Base-by-base conservation (phyloP, 2,329 filamentous ascomycete species). In the Arachnomyces sp. region DNA sequence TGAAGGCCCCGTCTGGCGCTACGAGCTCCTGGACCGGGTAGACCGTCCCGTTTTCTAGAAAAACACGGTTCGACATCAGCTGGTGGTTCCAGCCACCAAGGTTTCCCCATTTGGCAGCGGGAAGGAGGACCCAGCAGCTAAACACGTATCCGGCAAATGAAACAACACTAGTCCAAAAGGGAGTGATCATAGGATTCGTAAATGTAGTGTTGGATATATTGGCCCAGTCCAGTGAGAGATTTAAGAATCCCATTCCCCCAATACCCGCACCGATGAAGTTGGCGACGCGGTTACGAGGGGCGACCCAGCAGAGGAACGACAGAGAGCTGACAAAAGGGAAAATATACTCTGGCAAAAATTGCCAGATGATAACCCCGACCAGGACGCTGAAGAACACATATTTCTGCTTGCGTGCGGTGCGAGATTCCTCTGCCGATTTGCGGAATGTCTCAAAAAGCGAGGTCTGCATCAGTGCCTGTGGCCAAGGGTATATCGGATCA, bases 241-340 rank as follows among this genome's bases (percentile, higher is more conserved):
- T 80, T 29, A 80, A 56, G 43, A 79, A 70, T 0, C 74, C 76
- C 72, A 79, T 77, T 4, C 76, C 76, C 3, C 76, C 76, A n/a
- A 78, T 67, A 0, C 76, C 76, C 3, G 71, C 70, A 1, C 76
- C 76, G 13, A 80, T 59, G 48, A 79, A 81, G 49, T 79, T 81
- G 44, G 74, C 76, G 0, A 71, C 65, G 2, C 66, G 55, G 47
- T 77, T 79, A 12, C 65, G 64, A 1, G 75, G 76, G 2, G 76
- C 76, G 2, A 81, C 74, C 76, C 76, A 80, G 58, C 77, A 81
- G 4, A 80, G 64, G 37, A 79, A 77, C 2, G 76, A 74, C 6
- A 80, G 61, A 0, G 76, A 79, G 6, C 70, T 73, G 1, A 77
- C 62, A 53, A 80, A 73, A 0, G 76, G 76, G 42, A 79, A 79